phyloP scores from a whole-genome alignment of 495 filamentous ascomycete genomes.

The Aspergillus nidulans region DNA sequence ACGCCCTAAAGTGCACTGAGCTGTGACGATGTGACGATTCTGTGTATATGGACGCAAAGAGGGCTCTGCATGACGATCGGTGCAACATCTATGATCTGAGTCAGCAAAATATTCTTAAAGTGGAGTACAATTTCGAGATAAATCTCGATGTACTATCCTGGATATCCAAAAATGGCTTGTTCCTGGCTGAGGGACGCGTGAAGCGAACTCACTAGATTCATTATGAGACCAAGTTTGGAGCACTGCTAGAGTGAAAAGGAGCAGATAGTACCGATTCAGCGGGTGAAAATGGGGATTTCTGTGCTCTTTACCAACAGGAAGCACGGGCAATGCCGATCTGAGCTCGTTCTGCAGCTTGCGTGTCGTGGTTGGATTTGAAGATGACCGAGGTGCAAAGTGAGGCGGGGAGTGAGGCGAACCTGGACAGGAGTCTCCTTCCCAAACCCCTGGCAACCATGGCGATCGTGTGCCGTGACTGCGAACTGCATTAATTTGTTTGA shows the following conservation, averaged over 20 bases:
- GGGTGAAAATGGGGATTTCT: no score
- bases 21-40: no score
- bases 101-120: neutral
- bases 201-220: neutral
- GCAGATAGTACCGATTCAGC: neutral
- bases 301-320: neutral
- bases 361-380: neutral
- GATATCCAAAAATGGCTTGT: neutral
- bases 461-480: no score
- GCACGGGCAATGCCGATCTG: neutral
- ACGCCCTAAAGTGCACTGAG: no score
- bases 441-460: neutral
- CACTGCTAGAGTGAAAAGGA: neutral
- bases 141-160: neutral
- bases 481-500: no score
- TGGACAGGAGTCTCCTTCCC: no score
- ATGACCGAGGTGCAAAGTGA: slow-evolving; percentile 1
- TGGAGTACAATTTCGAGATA: neutral
- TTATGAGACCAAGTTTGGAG: neutral
- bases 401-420: slow-evolving; percentile 14
- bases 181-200: neutral
- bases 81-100: neutral
- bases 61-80: neutral
- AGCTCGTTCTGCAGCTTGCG: neutral
- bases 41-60: neutral